A percentile compares a stretch with the other conserved stretches of the same genome.
Conservation (phyloP, 2,329 filamentous ascomycete species). For the Fusarium sp. region DNA sequence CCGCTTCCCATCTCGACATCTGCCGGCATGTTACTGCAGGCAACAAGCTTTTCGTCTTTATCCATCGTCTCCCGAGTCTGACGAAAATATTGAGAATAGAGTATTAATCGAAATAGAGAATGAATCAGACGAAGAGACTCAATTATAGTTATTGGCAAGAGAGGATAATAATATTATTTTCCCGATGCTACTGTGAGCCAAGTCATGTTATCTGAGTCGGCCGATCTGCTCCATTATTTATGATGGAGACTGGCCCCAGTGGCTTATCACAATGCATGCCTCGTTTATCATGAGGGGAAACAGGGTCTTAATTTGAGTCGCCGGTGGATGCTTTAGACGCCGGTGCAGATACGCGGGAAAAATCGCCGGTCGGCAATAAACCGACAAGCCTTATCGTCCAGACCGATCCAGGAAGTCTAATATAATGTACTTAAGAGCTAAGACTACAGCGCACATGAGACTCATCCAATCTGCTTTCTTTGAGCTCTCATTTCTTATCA, state of each 20-base stretch:
- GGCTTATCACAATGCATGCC: background rate
- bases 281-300: background rate
- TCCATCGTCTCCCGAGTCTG: background rate
- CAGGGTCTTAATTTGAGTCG: background rate
- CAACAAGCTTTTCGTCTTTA: background rate
- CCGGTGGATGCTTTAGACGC: background rate
- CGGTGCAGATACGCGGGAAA: background rate
- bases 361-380: background rate
- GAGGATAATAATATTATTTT: background rate
- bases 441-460: rapidly evolving
- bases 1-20: background rate
- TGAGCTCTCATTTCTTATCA: background rate
- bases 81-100: too few species aligned
- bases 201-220: conserved; percentile 1
- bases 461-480: rapidly evolving
- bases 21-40: background rate
- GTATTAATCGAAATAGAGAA: background rate
- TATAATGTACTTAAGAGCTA: background rate
- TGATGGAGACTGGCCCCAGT: background rate
- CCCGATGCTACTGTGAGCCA: background rate
- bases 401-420: background rate
- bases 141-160: background rate
- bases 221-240: conserved; percentile 4
- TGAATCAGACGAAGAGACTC: too few species aligned
- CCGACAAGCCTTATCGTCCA: rapidly evolving